Base-by-base conservation (phyloP, 805 yeast species). In the Komagataella kurtzmanii region DNA sequence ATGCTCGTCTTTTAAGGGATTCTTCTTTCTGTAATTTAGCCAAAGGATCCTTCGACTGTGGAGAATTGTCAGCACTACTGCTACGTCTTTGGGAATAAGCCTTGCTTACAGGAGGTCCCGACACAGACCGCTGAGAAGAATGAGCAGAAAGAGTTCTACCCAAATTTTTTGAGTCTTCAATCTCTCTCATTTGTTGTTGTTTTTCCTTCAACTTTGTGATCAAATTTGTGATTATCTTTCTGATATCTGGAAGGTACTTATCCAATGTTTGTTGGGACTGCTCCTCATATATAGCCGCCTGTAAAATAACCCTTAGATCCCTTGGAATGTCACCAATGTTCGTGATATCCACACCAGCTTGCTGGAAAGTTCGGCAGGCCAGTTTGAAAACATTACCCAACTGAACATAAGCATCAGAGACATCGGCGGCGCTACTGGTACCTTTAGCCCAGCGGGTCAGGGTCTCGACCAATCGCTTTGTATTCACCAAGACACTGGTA, bases 251-350 rank as follows among this genome's bases (percentile, higher is more conserved):
- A 47, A 89, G 71, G 62, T 83, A 91, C 55, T 75, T 65, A 56
- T 90, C 96, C 52, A 90, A 70, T 46, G 85, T 84, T 51, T 80
- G 86, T 59, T 86, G 95, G 3, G 93, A 82, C 0, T 96, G 95
- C 8, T 82, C 79, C 58, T 86, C 88, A 52, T 95, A 80, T 4
- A 93, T 69, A 0, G 98, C 95, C 49, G 82, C 82, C 61, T 93
- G 99, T 47, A 93, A 67, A 2, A 93, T 87, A 5, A 75, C 73
- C 51, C 99, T 73, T 43, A 93, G 69, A 12, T 83, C 79, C 53
- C 77, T 82, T 0, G 99, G 98, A 1, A 93, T 96, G 61, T 91
- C 96, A 1, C 96, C 93, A 24, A 93, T 69, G 62, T 88, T 96
- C 10, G 82, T 71, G 7, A 85, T 83, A 57, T 85, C 90, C 3